phyloP scores from a whole-genome alignment of 805 yeast genomes.

The Saccharomycopsis capsularis region DNA sequence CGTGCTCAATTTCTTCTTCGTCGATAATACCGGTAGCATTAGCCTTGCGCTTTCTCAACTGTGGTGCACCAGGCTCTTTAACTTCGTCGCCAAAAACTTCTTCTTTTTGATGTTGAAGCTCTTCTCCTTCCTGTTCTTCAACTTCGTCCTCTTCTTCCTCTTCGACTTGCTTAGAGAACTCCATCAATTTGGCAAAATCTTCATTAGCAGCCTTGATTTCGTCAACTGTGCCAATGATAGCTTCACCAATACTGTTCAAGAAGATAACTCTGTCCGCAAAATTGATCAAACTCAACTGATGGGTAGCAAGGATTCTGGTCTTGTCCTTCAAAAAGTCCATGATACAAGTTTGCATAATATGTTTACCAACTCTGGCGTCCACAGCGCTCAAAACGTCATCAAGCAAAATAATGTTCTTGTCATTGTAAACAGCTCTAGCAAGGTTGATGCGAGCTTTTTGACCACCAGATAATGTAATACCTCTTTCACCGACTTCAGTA shows the following conservation, averaged over 20 bases:
- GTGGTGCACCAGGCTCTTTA: background rate
- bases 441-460: constrained; percentile 65
- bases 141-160: constrained; percentile 27
- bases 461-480: constrained; percentile 70
- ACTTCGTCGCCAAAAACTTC: background rate
- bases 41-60: constrained; percentile 4
- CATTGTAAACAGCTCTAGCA: constrained; percentile 63
- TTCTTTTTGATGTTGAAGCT: background rate
- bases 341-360: constrained; percentile 55
- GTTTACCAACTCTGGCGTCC: constrained; percentile 68
- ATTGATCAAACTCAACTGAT: constrained; percentile 57
- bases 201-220: constrained; percentile 36
- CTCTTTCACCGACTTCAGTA: constrained; percentile 70
- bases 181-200: constrained; percentile 41
- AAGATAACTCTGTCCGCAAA: constrained; percentile 59
- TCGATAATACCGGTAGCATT: background rate
- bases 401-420: constrained; percentile 50
- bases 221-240: constrained; percentile 44
- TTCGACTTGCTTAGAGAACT: constrained; percentile 28
- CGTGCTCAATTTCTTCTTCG: background rate
- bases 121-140: constrained; percentile 11
- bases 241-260: constrained; percentile 43
- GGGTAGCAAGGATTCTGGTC: constrained; percentile 69
- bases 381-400: constrained; percentile 74
- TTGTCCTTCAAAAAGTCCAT: constrained; percentile 41